Conservation (phyloP, 176 grass and related monocot genomes). For the Phragmites australis region DNA sequence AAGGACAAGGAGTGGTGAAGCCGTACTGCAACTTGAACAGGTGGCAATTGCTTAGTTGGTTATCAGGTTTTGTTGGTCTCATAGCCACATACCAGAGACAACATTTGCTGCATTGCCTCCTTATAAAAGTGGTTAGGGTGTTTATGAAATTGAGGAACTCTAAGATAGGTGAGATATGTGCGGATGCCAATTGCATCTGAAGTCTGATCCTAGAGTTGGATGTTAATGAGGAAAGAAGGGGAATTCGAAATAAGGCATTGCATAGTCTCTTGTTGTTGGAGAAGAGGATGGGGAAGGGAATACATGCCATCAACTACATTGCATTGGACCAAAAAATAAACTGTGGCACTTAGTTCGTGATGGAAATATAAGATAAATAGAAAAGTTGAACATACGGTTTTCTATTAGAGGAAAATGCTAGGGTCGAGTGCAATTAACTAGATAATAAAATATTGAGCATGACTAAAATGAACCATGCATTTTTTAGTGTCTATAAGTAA, state of each 20-base stretch:
- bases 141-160: conserved; percentile 13
- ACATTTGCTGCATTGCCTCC: neutral
- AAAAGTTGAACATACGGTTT: neutral
- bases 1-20: conserved; percentile 14
- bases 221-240: neutral
- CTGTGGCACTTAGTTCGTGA: neutral
- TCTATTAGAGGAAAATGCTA: conserved; percentile 12
- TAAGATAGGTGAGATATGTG: neutral
- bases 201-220: neutral
- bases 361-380: conserved; percentile 18
- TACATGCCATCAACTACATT: neutral
- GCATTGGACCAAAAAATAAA: neutral
- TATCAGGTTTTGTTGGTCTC: neutral
- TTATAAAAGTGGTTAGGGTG: neutral
- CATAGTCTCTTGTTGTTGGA: neutral
- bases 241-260: neutral
- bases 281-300: neutral
- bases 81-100: neutral
- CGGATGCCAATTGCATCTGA: neutral
- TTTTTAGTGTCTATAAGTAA: conserved; percentile 4
- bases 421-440: neutral
- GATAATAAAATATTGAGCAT: neutral
- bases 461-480: neutral
- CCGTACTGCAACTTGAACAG: conserved; percentile 20
- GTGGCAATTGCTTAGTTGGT: conserved; percentile 4